phyloP scores from a whole-genome alignment of 768 basidiomycete genomes.

The Tricholoma matsutake region DNA sequence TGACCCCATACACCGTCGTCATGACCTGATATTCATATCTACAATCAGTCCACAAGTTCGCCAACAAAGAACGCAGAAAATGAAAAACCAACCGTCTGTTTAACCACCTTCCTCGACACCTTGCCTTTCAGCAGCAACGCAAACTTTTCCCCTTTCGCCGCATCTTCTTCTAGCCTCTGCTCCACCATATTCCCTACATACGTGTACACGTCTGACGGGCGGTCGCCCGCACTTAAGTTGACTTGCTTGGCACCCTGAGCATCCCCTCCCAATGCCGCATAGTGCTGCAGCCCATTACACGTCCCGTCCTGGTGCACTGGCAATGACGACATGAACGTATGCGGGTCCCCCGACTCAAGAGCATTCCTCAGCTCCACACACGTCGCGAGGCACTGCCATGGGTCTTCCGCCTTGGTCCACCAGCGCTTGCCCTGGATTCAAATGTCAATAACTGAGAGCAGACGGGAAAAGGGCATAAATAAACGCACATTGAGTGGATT shows the following conservation, averaged over 20 bases:
- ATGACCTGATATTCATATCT: conserved; percentile 60
- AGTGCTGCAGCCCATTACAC: conserved; percentile 98
- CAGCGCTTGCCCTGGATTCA: conserved; percentile 62
- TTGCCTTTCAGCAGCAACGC: conserved; percentile 72
- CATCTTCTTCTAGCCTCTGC: conserved; percentile 54
- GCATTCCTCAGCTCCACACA: conserved; percentile 88
- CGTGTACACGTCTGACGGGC: conserved; percentile 94
- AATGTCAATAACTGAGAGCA: not conserved
- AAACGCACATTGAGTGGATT: conserved; percentile 68
- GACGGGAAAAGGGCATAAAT: not conserved
- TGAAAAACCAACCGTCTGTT: conserved; percentile 77
- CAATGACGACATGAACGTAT: conserved; percentile 61
- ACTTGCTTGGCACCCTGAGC: conserved; percentile 85
- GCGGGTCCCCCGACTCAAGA: conserved; percentile 64
- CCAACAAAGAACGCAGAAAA: not conserved
- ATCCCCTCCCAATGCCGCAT: conserved; percentile 96
- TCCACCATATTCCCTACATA: conserved; percentile 89
- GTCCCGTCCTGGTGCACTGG: conserved; percentile 98
- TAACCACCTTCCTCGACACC: conserved; percentile 90
- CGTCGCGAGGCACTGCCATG: conserved; percentile 95
- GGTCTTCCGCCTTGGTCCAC: conserved; percentile 93
- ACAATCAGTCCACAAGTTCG: not conserved
- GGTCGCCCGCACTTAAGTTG: conserved; percentile 79
- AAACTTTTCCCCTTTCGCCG: conserved; percentile 43
- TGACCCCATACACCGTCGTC: conserved; percentile 99